Evolutionary conservation across 495 filamentous ascomycete genomes (phyloP).

Genomic region (Tetracladium setigerum): DNA sequence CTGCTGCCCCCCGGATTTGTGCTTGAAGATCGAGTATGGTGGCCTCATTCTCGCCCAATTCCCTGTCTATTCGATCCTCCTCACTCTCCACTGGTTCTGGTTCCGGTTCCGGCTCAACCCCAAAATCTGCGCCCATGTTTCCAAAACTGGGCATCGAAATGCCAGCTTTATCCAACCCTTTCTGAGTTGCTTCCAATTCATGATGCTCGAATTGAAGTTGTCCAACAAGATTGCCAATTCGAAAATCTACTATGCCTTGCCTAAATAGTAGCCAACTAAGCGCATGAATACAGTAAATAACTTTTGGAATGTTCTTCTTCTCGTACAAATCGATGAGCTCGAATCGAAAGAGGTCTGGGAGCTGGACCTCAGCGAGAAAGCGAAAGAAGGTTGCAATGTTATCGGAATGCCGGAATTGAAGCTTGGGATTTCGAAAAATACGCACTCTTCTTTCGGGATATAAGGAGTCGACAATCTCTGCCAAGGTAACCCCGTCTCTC

Average conservation of each 20-base stretch:
- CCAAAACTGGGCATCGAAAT: conserved; percentile 96
- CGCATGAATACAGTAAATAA: conserved; percentile 98
- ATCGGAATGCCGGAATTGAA: conserved; percentile 95
- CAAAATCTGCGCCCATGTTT: conserved; percentile 93
- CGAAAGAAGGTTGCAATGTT: conserved; percentile 93
- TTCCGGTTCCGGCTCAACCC: conserved; percentile 60
- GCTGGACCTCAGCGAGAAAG: conserved; percentile 84
- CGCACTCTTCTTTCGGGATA: conserved; percentile 64
- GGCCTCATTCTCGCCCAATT: conserved; percentile 67
- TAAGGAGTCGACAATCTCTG: conserved; percentile 90
- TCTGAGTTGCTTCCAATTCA: conserved; percentile 93
- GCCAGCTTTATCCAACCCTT: conserved; percentile 90
- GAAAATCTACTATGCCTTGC: conserved; percentile 88
- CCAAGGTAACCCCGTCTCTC: conserved; percentile 87
- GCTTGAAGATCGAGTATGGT: conserved; percentile 75
- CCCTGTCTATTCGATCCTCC: conserved; percentile 80
- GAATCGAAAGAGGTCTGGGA: conserved; percentile 97
- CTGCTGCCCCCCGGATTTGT: conserved; percentile 73
- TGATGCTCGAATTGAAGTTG: conserved; percentile 97
- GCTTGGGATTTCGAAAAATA: conserved; percentile 75
- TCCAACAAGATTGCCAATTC: conserved; percentile 97
- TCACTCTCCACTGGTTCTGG: conserved; percentile 78
- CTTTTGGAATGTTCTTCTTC: conserved; percentile 99
- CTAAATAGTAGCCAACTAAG: conserved; percentile 92
- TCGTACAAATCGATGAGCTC: conserved; percentile 98